Percentiles rank a stretch among this genome's conserved stretches.
phyloP scores from a whole-genome alignment of 306 rosid genomes.

The Spatholobus suberectus region DNA sequence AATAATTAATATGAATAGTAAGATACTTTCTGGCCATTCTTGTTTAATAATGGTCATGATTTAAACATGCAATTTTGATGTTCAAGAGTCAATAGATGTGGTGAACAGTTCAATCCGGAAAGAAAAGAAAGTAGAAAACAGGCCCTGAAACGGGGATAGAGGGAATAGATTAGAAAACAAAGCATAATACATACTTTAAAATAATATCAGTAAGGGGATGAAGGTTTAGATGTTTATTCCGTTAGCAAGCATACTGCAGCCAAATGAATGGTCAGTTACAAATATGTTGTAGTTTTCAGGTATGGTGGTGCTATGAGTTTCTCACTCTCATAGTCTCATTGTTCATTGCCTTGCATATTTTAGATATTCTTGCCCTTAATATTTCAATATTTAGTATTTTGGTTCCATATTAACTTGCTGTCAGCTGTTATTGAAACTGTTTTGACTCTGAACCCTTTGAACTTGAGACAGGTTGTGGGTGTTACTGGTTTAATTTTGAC shows the following conservation, averaged over 20 bases:
- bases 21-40: neutral
- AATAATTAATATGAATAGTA: neutral
- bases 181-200: neutral
- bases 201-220: neutral
- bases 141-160: neutral
- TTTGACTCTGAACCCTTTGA: constrained; percentile 34
- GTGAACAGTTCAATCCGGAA: neutral
- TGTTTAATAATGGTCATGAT: neutral
- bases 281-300: neutral
- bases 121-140: neutral
- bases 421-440: constrained; percentile 30
- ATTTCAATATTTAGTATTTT: constrained; percentile 14
- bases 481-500: constrained; percentile 91
- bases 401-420: neutral
- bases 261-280: constrained; percentile 18
- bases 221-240: neutral
- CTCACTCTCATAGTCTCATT: neutral
- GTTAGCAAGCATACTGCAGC: neutral
- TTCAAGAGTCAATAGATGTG: constrained; percentile 8
- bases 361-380: neutral
- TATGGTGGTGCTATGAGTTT: neutral
- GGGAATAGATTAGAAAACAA: neutral
- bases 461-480: constrained; percentile 75
- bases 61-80: constrained; percentile 7
- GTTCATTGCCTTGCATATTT: constrained; percentile 6